These are phyloP conservation scores for Fusarium euwallaceae DNA, from an alignment of 2,329 filamentous ascomycete species.

Conservation along the genomic window DNA sequence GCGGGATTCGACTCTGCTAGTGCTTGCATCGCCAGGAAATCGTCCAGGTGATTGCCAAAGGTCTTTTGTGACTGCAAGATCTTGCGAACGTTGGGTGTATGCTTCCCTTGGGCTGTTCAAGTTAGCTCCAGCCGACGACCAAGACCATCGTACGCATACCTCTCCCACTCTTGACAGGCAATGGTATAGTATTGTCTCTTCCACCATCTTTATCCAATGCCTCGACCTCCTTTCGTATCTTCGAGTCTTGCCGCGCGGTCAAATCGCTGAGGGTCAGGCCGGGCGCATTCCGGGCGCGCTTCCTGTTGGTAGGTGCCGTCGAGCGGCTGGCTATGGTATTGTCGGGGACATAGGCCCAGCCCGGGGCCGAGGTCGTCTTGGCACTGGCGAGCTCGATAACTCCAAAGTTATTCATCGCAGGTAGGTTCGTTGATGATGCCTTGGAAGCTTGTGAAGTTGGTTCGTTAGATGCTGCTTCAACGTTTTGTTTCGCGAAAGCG, in stretches of 20 bases:
- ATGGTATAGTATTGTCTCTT: conserved; percentile 77
- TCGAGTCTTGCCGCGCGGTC: conserved; percentile 84
- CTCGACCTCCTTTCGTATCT: conserved; percentile 83
- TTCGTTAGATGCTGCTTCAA: background rate
- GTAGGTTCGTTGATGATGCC: background rate
- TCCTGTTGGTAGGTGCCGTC: conserved; percentile 71
- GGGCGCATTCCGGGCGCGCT: conserved; percentile 75
- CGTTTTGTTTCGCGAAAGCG: background rate
- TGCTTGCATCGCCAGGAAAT: conserved; percentile 77
- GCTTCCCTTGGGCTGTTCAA: conserved; percentile 62
- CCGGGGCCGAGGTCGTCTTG: conserved; percentile 78
- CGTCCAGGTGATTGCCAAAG: conserved; percentile 85
- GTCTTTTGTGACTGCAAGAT: conserved; percentile 86
- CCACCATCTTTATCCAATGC: conserved; percentile 86
- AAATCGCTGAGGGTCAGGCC: conserved; percentile 72
- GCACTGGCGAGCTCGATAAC: conserved; percentile 85
- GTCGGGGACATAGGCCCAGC: conserved; percentile 94
- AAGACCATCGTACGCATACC: conserved; percentile 47
- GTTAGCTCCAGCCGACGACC: conserved; percentile 13
- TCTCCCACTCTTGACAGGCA: conserved; percentile 68
- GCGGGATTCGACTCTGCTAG: conserved; percentile 56
- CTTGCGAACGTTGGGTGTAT: conserved; percentile 78
- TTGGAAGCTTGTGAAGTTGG: background rate
- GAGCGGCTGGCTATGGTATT: conserved; percentile 68
- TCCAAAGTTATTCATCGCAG: conserved; percentile 74